Base-by-base conservation (phyloP, 768 basidiomycete species). In the Hygrophorus russula region DNA sequence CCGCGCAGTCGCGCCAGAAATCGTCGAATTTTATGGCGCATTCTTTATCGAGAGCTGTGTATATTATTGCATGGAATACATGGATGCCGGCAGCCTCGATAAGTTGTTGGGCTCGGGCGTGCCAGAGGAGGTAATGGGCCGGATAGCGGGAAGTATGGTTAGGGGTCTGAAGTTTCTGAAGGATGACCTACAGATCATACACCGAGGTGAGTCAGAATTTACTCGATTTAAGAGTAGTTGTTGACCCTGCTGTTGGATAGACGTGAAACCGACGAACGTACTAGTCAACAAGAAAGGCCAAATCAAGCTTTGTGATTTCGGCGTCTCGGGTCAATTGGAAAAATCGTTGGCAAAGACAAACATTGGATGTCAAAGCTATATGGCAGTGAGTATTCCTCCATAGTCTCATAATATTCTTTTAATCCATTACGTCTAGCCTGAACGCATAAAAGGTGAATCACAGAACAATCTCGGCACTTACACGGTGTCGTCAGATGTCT, bases 11-110 rank as follows among this genome's bases (percentile, higher is more conserved):
- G 80, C 85, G 7, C 86, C 85, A 2, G 80, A 88, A 56, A 98
- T 98, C 51, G 89, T 99, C 55, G 96, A 98, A 48, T 99, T 99
- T 54, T 98, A 94, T 58, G 96, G 96, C 35, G 96, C 96, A 3
- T 99, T 99, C 69, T 97, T 96, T 63, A 92, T 96, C 62, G 96
- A 99, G 59, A 89, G 89, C n/a, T 99, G 94, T 60, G 96, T 99
- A 17, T 97, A 99, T 65, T 97, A 96, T 61, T 98, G 93, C 64
- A 98, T 98, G 93, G 96, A 99, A 68, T 89, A 82, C 65, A 99
- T 99, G 96, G 94, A 99, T 59, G 93, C 92, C 9, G 92, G 93
- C n/a, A 86, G 82, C 32, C 73, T 99, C 37, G 96, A 97, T 59
- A 87, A 82, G 50, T 71, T 98, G 20, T 65, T 69, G 40, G 67